Evolutionary conservation across 169 alveolate species (phyloP).

Genomic region (Eimeria maxima): DNA sequence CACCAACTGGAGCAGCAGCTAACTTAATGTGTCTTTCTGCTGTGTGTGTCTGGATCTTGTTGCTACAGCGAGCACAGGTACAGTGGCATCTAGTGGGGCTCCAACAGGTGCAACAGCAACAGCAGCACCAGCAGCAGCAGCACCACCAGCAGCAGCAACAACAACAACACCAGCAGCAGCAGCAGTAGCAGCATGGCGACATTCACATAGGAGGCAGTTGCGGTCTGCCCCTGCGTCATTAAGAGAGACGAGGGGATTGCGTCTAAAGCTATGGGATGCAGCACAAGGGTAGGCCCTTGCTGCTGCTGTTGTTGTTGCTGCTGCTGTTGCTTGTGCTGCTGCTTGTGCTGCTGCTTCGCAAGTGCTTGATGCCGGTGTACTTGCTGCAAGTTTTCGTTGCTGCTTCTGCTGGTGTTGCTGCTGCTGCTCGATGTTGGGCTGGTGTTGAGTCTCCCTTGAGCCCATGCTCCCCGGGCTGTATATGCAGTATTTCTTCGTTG

Average conservation of each 20-base stretch:
- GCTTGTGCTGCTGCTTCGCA: not conserved
- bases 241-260: not conserved
- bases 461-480: not conserved
- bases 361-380: not conserved
- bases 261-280: not conserved
- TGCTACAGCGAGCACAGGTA: slow-evolving; percentile 10
- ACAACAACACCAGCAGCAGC: slow-evolving; percentile 18
- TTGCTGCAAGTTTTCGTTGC: not conserved
- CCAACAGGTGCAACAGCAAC: not conserved
- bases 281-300: slow-evolving; percentile 19
- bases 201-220: not conserved
- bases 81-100: not conserved
- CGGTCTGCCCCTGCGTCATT: not conserved
- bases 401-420: slow-evolving; percentile 25
- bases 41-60: not conserved
- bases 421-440: not conserved
- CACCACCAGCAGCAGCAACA: slow-evolving; percentile 22
- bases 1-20: not conserved
- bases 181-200: slow-evolving; percentile 45
- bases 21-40: not conserved
- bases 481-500: not conserved
- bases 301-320: not conserved
- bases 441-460: not conserved
- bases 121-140: not conserved
- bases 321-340: slow-evolving; percentile 10